Conservation (phyloP, 352 stramenopile species). For the Phytophthora lateralis region DNA sequence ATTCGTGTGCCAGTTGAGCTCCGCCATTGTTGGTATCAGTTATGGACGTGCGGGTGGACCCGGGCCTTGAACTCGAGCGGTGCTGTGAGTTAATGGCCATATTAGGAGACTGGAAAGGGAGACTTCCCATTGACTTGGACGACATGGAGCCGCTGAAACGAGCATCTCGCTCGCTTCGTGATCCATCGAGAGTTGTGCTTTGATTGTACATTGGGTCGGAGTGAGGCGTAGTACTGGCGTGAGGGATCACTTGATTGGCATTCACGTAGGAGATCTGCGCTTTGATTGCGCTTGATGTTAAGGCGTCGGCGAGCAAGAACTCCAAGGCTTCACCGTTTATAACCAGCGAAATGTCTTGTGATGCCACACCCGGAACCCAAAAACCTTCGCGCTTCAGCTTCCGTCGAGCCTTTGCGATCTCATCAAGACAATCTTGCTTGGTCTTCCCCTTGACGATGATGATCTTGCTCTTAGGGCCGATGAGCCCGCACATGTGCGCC, state of each 20-base stretch:
- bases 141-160: conserved; percentile 47
- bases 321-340: conserved; percentile 87
- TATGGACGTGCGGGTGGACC: conserved; percentile 43
- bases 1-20: conserved; percentile 51
- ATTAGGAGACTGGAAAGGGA: conserved; percentile 38
- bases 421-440: conserved; percentile 79
- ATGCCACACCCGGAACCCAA: conserved; percentile 77
- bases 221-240: conserved; percentile 12
- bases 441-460: conserved; percentile 85
- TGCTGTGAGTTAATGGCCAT: conserved; percentile 35
- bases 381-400: conserved; percentile 82
- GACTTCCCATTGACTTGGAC: conserved; percentile 53
- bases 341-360: conserved; percentile 76
- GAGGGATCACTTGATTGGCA: conserved; percentile 23
- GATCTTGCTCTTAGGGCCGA: conserved; percentile 77
- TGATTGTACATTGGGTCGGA: conserved; percentile 6
- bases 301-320: conserved; percentile 56
- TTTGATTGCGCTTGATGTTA: conserved; percentile 24
- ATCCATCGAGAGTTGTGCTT: conserved; percentile 8
- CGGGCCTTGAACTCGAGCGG: conserved; percentile 26
- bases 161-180: conserved; percentile 20
- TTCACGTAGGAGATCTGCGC: conserved; percentile 21
- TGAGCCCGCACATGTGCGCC: conserved; percentile 95
- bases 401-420: conserved; percentile 73
- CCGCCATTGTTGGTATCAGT: conserved; percentile 18